Evolutionary conservation across 768 basidiomycete genomes (phyloP).

Genomic region (Clitopilus hobsonii): DNA sequence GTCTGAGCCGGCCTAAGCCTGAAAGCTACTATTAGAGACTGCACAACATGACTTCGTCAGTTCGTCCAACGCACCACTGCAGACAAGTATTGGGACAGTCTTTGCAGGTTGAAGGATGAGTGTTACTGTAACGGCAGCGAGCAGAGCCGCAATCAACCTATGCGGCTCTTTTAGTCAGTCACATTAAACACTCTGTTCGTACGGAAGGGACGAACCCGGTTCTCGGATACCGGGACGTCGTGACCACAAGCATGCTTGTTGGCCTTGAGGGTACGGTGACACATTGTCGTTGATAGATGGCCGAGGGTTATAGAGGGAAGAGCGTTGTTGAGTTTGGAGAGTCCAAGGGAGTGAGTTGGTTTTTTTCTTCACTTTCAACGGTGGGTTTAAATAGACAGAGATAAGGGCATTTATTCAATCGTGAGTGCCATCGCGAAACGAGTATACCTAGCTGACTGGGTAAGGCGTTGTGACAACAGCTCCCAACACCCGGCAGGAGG

Average conservation of each 20-base stretch:
- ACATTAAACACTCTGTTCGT: not conserved
- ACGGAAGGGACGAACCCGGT: not conserved
- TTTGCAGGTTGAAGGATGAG: not conserved
- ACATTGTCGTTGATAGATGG: not conserved
- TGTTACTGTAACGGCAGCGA: not conserved
- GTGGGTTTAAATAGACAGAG: not conserved
- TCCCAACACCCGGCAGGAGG: not conserved
- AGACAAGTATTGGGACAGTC: not conserved
- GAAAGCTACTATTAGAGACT: not conserved
- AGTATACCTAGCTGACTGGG: not conserved
- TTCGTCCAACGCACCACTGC: not conserved
- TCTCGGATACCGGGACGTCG: not conserved
- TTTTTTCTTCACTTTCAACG: not conserved
- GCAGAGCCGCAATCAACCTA: not conserved
- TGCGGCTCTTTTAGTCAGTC: not conserved
- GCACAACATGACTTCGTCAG: not conserved
- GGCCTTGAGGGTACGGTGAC: not conserved
- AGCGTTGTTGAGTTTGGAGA: not conserved
- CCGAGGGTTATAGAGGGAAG: not conserved
- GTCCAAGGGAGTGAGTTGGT: not conserved
- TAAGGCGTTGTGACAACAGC: not conserved
- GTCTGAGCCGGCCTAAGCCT: constrained; percentile 1
- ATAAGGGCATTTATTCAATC: not conserved
- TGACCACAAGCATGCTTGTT: constrained; percentile 2
- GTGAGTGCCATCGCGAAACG: not conserved